phyloP scores from a whole-genome alignment of 345 rosid species.

The Bruguiera sexangula region DNA sequence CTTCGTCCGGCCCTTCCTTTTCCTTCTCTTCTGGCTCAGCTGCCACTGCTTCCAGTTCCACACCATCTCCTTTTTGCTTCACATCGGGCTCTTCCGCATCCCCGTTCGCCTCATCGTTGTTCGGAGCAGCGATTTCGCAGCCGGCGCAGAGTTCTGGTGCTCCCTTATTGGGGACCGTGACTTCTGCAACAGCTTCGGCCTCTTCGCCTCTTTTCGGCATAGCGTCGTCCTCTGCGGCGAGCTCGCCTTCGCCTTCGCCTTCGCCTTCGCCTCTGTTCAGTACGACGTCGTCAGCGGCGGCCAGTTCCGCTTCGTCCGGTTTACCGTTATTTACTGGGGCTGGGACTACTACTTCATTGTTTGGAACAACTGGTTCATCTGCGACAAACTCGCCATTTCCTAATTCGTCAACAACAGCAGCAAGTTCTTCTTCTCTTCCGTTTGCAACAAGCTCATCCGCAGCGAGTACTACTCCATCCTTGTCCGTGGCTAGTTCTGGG shows the following conservation, averaged over 20 bases:
- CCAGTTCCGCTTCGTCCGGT: not conserved
- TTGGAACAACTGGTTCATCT: conserved; percentile 16
- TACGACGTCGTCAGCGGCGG: conserved; percentile 22
- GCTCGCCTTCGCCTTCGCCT: not conserved
- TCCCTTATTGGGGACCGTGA: conserved; percentile 6
- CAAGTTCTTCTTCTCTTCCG: conserved; percentile 1
- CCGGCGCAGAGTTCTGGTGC: too few species aligned
- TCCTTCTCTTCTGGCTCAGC: not conserved
- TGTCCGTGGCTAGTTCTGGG: conserved; percentile 24
- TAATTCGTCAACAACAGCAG: not conserved
- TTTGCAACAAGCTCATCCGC: conserved; percentile 9
- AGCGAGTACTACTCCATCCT: conserved; percentile 13
- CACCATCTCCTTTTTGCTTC: conserved; percentile 8
- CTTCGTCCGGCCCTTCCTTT: not conserved
- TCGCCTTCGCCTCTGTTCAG: conserved; percentile 16
- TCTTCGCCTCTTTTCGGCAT: not conserved
- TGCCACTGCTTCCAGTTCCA: not conserved
- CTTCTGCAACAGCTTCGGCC: conserved; percentile 1
- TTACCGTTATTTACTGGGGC: too few species aligned
- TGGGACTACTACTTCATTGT: conserved; percentile 7
- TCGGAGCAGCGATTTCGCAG: conserved; percentile 17
- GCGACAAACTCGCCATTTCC: conserved; percentile 1
- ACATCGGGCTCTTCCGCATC: conserved; percentile 19
- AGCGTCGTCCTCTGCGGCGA: not conserved
- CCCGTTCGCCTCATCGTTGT: conserved; percentile 31